A percentile compares a stretch with the other conserved stretches of the same genome.
phyloP scores from a whole-genome alignment of 106 monocot species.

The Dendrobium nobile region DNA sequence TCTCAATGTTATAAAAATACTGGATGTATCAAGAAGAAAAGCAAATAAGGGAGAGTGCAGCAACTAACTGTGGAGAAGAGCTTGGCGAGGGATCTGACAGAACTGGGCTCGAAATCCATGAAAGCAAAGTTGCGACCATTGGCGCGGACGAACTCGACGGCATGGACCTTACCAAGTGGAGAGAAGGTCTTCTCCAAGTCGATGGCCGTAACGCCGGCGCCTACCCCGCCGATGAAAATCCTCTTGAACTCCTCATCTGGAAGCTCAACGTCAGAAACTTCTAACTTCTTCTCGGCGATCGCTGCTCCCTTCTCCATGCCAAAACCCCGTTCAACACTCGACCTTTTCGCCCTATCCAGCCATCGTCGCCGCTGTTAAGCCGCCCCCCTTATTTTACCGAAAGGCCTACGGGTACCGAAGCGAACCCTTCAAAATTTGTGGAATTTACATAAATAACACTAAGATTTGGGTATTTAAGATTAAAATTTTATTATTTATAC shows the following conservation, averaged over 20 bases:
- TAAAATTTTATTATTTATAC: neutral
- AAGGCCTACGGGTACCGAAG: no score
- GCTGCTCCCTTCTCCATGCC: neutral
- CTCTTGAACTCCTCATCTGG: constrained; percentile 18
- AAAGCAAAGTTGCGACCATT: constrained; percentile 68
- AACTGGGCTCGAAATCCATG: constrained; percentile 77
- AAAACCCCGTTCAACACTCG: neutral
- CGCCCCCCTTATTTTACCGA: neutral
- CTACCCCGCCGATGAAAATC: constrained; percentile 62
- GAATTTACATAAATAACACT: neutral
- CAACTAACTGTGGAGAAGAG: constrained; percentile 78
- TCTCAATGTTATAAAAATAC: neutral
- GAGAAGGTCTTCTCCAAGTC: constrained; percentile 72
- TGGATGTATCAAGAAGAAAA: neutral
- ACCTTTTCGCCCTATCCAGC: no score
- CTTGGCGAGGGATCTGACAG: constrained; percentile 62
- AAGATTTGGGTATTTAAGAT: neutral
- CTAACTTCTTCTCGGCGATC: neutral
- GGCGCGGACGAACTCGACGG: constrained; percentile 61
- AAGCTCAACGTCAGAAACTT: neutral
- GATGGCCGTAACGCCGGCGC: constrained; percentile 34
- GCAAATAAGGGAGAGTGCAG: neutral
- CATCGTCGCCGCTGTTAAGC: neutral
- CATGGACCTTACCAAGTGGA: constrained; percentile 41
- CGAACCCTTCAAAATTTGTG: no score